These are phyloP conservation scores for Coccinonectria pachysandricola DNA, from an alignment of 2,329 filamentous ascomycete species.

Conservation along the genomic window DNA sequence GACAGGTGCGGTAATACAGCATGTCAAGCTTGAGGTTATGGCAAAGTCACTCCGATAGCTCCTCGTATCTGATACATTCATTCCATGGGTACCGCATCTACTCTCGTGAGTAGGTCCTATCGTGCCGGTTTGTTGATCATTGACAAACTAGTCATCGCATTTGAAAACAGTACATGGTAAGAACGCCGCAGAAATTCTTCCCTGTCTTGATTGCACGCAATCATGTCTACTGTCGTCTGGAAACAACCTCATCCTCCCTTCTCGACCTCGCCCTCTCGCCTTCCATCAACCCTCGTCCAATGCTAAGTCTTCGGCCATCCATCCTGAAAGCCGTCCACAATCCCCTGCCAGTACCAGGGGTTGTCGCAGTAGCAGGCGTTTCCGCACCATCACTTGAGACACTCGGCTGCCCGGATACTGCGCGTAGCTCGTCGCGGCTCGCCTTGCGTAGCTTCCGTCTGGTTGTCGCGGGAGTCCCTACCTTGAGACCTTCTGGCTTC, in stretches of 20 bases:
- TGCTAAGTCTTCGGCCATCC: conserved; percentile 7
- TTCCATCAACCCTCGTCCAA: conserved; percentile 2
- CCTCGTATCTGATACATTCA: too few relatives aligned
- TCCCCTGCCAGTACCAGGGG: conserved; percentile 4
- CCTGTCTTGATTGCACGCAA: too few relatives aligned
- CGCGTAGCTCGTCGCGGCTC: conserved; percentile 11
- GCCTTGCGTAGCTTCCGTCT: conserved; percentile 11
- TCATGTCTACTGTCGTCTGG: conserved; percentile 6
- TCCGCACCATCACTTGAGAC: too few relatives aligned
- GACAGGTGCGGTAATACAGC: too few relatives aligned
- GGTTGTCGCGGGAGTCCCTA: conserved; percentile 10
- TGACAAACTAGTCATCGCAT: too few relatives aligned
- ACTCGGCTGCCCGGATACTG: conserved; percentile 7
- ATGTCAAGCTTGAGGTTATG: too few relatives aligned
- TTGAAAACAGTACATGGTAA: too few relatives aligned
- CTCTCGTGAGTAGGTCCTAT: not conserved
- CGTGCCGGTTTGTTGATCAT: too few relatives aligned
- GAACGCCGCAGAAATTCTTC: not conserved
- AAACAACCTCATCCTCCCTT: conserved; percentile 10
- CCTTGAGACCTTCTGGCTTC: conserved; percentile 15
- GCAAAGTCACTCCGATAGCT: too few relatives aligned
- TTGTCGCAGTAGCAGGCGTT: too few relatives aligned
- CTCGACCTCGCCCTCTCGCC: conserved; percentile 2
- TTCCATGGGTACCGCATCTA: too few relatives aligned
- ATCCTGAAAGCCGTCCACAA: conserved; percentile 10